These are phyloP conservation scores for Suhomyces maxii DNA, from an alignment of 1,139 yeast genomes.

Conservation along the genomic window DNA sequence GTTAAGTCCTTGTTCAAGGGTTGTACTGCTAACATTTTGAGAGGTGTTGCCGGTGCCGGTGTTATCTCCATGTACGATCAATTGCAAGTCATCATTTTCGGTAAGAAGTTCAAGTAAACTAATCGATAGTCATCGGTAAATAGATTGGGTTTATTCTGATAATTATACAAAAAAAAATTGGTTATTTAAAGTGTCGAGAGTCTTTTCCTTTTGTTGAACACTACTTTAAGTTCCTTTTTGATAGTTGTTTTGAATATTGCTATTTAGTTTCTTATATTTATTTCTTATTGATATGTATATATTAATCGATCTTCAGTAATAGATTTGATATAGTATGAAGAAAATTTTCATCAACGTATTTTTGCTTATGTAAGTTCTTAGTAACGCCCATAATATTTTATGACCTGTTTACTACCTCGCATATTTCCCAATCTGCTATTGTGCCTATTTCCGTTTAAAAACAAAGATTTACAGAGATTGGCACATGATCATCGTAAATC, in stretches of 20 bases:
- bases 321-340: constrained; percentile 1
- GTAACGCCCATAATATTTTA: too few relatives aligned
- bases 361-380: neutral
- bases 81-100: constrained; percentile 51
- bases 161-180: neutral
- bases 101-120: constrained; percentile 45
- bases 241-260: neutral
- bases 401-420: too few relatives aligned
- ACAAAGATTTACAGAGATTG: too few relatives aligned
- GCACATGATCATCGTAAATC: too few relatives aligned
- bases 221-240: constrained; percentile 4
- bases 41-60: constrained; percentile 62
- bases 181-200: constrained; percentile 7
- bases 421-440: too few relatives aligned
- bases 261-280: constrained; percentile 10
- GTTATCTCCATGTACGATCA: constrained; percentile 55
- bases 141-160: constrained; percentile 9
- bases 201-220: neutral
- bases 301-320: constrained; percentile 6
- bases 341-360: neutral
- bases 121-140: constrained; percentile 14
- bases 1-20: constrained; percentile 52
- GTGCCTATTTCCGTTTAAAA: too few relatives aligned
- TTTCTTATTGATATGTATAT: constrained; percentile 10
- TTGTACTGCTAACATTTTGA: constrained; percentile 58